Conservation (phyloP, 306 rosid species). For the Calophaca sinica region DNA sequence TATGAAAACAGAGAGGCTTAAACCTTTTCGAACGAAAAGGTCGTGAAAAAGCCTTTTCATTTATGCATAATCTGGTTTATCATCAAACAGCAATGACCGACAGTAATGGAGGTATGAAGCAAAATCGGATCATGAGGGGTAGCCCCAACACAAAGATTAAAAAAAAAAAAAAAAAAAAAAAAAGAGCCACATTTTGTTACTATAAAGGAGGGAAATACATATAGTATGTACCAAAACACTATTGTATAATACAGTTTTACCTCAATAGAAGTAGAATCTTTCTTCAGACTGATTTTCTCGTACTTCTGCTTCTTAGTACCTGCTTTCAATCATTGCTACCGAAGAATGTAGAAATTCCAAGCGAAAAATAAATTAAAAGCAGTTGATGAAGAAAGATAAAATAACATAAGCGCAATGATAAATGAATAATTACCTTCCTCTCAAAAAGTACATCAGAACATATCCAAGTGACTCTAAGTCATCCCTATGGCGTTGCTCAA, state of each 20-base stretch:
- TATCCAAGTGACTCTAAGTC: too few relatives aligned
- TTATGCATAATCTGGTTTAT: conserved; percentile 93
- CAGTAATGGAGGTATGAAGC: conserved; percentile 94
- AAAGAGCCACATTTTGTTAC: conserved; percentile 46
- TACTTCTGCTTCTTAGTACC: conserved; percentile 97
- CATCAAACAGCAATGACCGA: conserved; percentile 92
- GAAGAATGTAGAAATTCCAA: conserved; percentile 67
- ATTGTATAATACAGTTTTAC: conserved; percentile 49
- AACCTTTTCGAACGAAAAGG: too few relatives aligned
- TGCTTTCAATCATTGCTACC: conserved; percentile 99
- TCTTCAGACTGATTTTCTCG: conserved; percentile 95
- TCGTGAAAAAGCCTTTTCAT: conserved; percentile 92
- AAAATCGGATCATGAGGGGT: conserved; percentile 72
- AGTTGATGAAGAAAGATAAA: conserved; percentile 15
- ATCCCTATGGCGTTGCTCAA: too few relatives aligned
- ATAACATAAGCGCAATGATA: conserved; percentile 28
- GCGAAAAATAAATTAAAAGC: conserved; percentile 43
- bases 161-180: background rate
- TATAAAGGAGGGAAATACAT: background rate
- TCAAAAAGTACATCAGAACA: too few relatives aligned
- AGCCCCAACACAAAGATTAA: conserved; percentile 71
- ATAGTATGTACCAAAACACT: conserved; percentile 5
- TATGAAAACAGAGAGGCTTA: too few relatives aligned
- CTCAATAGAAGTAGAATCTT: conserved; percentile 92
- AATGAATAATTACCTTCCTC: background rate